phyloP scores from a whole-genome alignment of 345 rosid genomes.

The Brassica carinata region DNA sequence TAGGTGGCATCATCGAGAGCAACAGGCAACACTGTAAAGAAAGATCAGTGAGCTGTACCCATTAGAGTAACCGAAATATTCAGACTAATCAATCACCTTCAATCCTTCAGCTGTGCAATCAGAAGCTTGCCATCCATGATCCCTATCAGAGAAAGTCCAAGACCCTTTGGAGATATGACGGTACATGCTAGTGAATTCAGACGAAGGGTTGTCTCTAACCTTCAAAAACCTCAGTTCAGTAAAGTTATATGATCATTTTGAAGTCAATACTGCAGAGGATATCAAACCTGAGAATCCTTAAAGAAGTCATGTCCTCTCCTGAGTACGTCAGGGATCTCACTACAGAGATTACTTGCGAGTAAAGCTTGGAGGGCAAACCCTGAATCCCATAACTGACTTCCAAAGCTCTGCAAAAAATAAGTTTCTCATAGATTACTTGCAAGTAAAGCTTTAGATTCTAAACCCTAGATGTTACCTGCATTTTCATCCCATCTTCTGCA shows the following conservation, averaged over 20 bases:
- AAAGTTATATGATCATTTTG: conserved; percentile 5
- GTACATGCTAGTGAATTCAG: conserved; percentile 35
- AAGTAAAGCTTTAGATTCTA: background rate
- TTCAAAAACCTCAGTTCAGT: conserved; percentile 10
- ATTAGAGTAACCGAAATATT: background rate
- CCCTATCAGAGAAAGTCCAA: conserved; percentile 43
- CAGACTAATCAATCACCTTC: conserved; percentile 29
- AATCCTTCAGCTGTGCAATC: conserved; percentile 44
- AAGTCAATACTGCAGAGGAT: background rate
- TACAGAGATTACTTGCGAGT: conserved; percentile 55
- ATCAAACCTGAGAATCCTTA: conserved; percentile 71
- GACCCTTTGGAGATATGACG: conserved; percentile 46
- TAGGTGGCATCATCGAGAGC: conserved; percentile 70
- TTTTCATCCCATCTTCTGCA: conserved; percentile 96
- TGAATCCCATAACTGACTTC: conserved; percentile 84
- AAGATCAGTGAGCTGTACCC: conserved; percentile 10
- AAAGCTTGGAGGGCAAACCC: conserved; percentile 76
- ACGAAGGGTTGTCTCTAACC: conserved; percentile 62
- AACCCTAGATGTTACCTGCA: conserved; percentile 49
- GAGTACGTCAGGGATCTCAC: conserved; percentile 61
- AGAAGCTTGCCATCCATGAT: conserved; percentile 48
- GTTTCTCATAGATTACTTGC: background rate
- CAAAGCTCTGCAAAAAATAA: conserved; percentile 57
- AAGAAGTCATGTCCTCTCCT: conserved; percentile 73
- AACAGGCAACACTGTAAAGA: conserved; percentile 60